These are phyloP conservation scores for Chalciporus sphaerocephalus DNA, from an alignment of 768 basidiomycete species.

Conservation along the genomic window DNA sequence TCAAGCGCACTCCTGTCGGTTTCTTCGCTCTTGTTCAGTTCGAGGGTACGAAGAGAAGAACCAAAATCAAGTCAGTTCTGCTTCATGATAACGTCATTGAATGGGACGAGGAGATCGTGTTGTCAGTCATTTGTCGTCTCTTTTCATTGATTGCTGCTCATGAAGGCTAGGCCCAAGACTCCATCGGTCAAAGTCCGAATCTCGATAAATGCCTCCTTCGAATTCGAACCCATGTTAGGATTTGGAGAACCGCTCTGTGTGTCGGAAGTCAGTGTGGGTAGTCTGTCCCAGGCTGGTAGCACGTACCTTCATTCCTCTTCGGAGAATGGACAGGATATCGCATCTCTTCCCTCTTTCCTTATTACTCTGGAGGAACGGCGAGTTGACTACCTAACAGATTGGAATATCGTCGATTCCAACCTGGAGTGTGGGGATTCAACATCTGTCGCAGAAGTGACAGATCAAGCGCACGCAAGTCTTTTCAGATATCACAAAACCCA, in stretches of 20 bases:
- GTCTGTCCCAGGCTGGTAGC: not conserved
- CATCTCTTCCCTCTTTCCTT: not conserved
- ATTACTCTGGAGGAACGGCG: not conserved
- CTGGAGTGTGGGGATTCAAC: not conserved
- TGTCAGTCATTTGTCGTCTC: constrained; percentile 1
- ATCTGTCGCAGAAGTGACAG: not conserved
- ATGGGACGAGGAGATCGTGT: constrained; percentile 10
- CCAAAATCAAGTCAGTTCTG: constrained; percentile 1
- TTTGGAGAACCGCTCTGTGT: constrained; percentile 6
- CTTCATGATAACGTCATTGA: constrained; percentile 3
- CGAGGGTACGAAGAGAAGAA: not conserved
- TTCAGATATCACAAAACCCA: not conserved
- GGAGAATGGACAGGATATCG: not conserved
- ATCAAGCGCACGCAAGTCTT: constrained; percentile 3
- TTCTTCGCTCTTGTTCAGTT: constrained; percentile 14
- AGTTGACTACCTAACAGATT: not conserved
- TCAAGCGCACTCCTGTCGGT: constrained; percentile 13
- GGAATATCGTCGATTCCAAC: not conserved
- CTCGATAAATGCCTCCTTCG: constrained; percentile 6
- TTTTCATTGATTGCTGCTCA: not conserved
- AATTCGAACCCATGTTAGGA: constrained; percentile 9
- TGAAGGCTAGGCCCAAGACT: constrained; percentile 3
- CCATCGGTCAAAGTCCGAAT: not conserved
- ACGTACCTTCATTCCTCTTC: not conserved
- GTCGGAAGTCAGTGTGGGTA: not conserved